Evolutionary conservation across 2,329 filamentous ascomycete species (phyloP).

Genomic region (Thelonectria olida): DNA sequence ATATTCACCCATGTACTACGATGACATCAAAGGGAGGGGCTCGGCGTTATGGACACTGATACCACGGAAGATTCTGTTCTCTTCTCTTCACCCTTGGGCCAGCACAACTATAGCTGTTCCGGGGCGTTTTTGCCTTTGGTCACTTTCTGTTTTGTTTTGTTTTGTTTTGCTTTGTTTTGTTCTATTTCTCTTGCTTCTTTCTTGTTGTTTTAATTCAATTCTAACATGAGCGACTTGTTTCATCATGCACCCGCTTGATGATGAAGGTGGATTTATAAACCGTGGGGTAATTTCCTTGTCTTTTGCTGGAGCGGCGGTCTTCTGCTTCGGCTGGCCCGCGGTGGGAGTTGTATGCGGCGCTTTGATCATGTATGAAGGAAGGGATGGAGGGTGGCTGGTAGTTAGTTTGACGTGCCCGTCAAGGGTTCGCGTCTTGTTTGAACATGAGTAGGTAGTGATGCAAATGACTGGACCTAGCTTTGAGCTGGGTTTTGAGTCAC

Average conservation of each 20-base stretch:
- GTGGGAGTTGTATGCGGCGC: slow-evolving; percentile 36
- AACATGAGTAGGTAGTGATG: slow-evolving; percentile 31
- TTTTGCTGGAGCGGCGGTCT: slow-evolving; percentile 32
- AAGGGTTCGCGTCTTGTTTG: slow-evolving; percentile 21
- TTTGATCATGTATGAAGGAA: slow-evolving; percentile 21
- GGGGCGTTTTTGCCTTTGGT: slow-evolving; percentile 21
- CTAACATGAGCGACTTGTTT: slow-evolving; percentile 31
- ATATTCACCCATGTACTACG: slow-evolving; percentile 45
- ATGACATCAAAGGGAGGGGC: slow-evolving; percentile 43
- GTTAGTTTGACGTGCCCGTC: slow-evolving; percentile 22
- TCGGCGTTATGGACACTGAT: slow-evolving; percentile 51
- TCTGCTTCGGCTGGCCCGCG: slow-evolving; percentile 47
- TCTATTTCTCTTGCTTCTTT: slow-evolving; percentile 33
- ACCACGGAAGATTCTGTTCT: slow-evolving; percentile 48
- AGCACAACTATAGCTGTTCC: slow-evolving; percentile 30
- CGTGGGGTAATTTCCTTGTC: slow-evolving; percentile 31
- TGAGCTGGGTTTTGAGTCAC: slow-evolving; percentile 21
- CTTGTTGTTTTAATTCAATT: slow-evolving; percentile 30
- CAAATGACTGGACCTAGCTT: slow-evolving; percentile 26
- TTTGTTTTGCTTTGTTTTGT: slow-evolving; percentile 28
- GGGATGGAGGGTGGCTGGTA: slow-evolving; percentile 29
- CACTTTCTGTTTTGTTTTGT: not conserved
- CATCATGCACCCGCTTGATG: slow-evolving; percentile 34
- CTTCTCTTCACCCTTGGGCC: slow-evolving; percentile 34
- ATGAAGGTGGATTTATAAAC: slow-evolving; percentile 39